Evolutionary conservation across 768 basidiomycete species (phyloP).

Genomic region (Russula brevipes): DNA sequence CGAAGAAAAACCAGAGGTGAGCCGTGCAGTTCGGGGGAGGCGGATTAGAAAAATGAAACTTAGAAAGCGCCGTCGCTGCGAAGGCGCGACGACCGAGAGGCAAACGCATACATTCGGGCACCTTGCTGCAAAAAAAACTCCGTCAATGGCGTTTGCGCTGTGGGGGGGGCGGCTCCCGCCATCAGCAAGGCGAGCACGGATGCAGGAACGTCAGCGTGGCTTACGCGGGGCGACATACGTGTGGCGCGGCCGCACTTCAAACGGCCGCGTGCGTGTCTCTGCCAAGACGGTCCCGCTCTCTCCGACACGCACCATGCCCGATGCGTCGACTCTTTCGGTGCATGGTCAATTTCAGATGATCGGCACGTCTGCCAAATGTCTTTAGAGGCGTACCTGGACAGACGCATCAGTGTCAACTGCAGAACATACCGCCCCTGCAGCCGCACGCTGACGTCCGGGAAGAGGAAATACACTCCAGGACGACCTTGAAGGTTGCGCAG

Average conservation of each 20-base stretch:
- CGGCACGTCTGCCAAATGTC: background rate
- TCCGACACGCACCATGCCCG: conserved; percentile 38
- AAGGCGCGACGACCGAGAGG: conserved; percentile 31
- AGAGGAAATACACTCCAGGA: conserved; percentile 80
- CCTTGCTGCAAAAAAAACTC: conserved; percentile 55
- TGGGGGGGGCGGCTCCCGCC: conserved; percentile 10
- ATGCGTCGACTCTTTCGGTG: conserved; percentile 46
- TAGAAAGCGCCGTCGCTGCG: conserved; percentile 23
- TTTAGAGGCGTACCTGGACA: conserved; percentile 59
- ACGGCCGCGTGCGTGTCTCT: conserved; percentile 63
- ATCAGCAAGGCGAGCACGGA: conserved; percentile 13
- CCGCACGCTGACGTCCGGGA: conserved; percentile 85
- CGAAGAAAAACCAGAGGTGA: conserved; percentile 13
- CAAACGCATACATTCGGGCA: conserved; percentile 52
- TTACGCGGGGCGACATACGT: conserved; percentile 78
- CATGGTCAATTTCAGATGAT: conserved; percentile 30
- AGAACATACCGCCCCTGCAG: conserved; percentile 72
- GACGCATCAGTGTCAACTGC: conserved; percentile 64
- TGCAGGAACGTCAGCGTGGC: conserved; percentile 29
- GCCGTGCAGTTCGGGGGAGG: conserved; percentile 4
- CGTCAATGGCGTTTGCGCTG: conserved; percentile 49
- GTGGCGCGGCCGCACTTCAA: conserved; percentile 70
- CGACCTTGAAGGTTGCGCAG: conserved; percentile 78
- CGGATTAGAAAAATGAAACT: conserved; percentile 19
- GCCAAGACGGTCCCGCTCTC: conserved; percentile 64